Evolutionary conservation across 371 early-diverging fungal genomes (phyloP).

Genomic region (Apophysomyces elegans): DNA sequence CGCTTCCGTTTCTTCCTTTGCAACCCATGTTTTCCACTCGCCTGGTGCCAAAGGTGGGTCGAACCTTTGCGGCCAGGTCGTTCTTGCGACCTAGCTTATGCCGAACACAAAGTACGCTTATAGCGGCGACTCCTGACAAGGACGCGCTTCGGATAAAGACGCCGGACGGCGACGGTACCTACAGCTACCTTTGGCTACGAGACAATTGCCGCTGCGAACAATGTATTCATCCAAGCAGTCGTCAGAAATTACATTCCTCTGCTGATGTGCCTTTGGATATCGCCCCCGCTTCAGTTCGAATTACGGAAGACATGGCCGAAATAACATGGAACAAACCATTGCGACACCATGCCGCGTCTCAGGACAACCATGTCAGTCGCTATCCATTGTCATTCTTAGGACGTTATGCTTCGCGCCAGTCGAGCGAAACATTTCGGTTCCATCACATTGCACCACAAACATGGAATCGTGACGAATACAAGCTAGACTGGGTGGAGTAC

Average conservation of each 20-base stretch:
- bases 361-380: constrained; percentile 42
- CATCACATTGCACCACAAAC: constrained; percentile 41
- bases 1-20: neutral
- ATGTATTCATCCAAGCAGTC: constrained; percentile 76
- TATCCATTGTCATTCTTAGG: constrained; percentile 47
- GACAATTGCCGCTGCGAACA: constrained; percentile 81
- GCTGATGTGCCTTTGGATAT: constrained; percentile 72
- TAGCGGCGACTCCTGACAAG: neutral
- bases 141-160: neutral
- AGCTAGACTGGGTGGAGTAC: constrained; percentile 63
- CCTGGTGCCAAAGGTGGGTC: neutral
- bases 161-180: constrained; percentile 24
- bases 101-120: neutral
- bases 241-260: constrained; percentile 82
- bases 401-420: constrained; percentile 34
- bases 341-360: constrained; percentile 25
- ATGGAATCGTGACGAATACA: constrained; percentile 56
- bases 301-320: constrained; percentile 36
- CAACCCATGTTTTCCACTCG: neutral
- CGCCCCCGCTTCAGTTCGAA: constrained; percentile 31
- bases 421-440: constrained; percentile 39
- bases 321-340: constrained; percentile 51
- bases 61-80: neutral
- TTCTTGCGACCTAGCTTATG: neutral
- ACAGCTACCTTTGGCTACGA: constrained; percentile 77